Evolutionary conservation across 768 basidiomycete species (phyloP).

Genomic region (Phaffia tasmanica): DNA sequence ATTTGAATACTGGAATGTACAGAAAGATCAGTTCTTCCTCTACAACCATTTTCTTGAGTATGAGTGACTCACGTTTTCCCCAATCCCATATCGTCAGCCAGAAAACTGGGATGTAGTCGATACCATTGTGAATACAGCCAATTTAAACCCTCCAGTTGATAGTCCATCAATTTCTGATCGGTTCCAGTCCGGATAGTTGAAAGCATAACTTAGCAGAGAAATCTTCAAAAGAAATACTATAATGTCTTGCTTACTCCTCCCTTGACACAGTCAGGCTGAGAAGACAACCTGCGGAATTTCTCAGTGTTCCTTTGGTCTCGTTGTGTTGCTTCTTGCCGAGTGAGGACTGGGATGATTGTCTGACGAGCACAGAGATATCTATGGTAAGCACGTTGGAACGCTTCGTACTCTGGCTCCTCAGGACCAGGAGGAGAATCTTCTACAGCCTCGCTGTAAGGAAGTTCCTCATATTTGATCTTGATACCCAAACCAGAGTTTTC

Average conservation of each 20-base stretch:
- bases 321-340: conserved; percentile 30
- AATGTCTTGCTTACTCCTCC: conserved; percentile 35
- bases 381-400: conserved; percentile 57
- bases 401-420: conserved; percentile 49
- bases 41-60: conserved; percentile 49
- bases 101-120: conserved; percentile 37
- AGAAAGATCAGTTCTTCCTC: conserved; percentile 79
- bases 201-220: background rate
- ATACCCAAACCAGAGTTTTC: no score
- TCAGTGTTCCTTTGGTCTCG: conserved; percentile 34
- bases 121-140: conserved; percentile 42
- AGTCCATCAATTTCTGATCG: conserved; percentile 55
- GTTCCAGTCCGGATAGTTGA: background rate
- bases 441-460: conserved; percentile 49
- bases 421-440: conserved; percentile 63
- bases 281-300: conserved; percentile 44
- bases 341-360: conserved; percentile 51
- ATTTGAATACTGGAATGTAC: conserved; percentile 81
- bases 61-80: conserved; percentile 40
- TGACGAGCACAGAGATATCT: conserved; percentile 53
- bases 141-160: conserved; percentile 46
- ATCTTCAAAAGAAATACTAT: background rate
- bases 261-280: conserved; percentile 51
- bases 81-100: conserved; percentile 97
- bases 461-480: no score